Conservation (phyloP, 2,329 filamentous ascomycete genomes). For the Allantophomopsis cytisporea region DNA sequence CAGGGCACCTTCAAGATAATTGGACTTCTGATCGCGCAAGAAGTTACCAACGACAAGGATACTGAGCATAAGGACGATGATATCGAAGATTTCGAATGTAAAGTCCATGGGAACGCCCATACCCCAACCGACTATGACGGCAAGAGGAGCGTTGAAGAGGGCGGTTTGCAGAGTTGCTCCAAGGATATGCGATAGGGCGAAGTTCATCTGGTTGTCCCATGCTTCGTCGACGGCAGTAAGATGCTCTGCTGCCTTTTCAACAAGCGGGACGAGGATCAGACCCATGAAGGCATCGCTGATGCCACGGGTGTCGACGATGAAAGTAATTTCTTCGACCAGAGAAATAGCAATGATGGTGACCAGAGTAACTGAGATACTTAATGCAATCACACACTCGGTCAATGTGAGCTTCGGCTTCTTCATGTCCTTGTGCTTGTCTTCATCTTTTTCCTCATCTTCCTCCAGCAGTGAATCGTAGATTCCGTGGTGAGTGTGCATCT, state of each 20-base stretch:
- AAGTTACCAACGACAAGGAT: constrained; percentile 84
- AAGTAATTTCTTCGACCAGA: constrained; percentile 59
- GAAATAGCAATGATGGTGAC: constrained; percentile 64
- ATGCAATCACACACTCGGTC: constrained; percentile 55
- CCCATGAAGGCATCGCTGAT: constrained; percentile 48
- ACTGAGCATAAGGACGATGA: constrained; percentile 66
- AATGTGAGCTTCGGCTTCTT: constrained; percentile 59
- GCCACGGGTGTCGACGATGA: constrained; percentile 34
- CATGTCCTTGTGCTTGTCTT: constrained; percentile 45
- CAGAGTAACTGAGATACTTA: constrained; percentile 48
- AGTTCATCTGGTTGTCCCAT: constrained; percentile 73
- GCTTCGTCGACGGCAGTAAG: constrained; percentile 76
- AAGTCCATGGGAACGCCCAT: constrained; percentile 58
- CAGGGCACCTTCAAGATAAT: constrained; percentile 78
- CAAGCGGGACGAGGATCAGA: constrained; percentile 66
- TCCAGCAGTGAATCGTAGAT: constrained; percentile 66
- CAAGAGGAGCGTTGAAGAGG: constrained; percentile 73
- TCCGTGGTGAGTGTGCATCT: constrained; percentile 62
- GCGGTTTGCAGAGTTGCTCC: constrained; percentile 83
- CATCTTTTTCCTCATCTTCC: constrained; percentile 53
- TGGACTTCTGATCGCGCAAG: constrained; percentile 74
- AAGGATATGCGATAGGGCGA: constrained; percentile 74
- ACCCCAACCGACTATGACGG: constrained; percentile 76
- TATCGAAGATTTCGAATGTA: constrained; percentile 79
- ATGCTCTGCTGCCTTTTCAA: constrained; percentile 80